Evolutionary conservation across 2,329 filamentous ascomycete species (phyloP).

Genomic region (Cladobotryum protrusum): DNA sequence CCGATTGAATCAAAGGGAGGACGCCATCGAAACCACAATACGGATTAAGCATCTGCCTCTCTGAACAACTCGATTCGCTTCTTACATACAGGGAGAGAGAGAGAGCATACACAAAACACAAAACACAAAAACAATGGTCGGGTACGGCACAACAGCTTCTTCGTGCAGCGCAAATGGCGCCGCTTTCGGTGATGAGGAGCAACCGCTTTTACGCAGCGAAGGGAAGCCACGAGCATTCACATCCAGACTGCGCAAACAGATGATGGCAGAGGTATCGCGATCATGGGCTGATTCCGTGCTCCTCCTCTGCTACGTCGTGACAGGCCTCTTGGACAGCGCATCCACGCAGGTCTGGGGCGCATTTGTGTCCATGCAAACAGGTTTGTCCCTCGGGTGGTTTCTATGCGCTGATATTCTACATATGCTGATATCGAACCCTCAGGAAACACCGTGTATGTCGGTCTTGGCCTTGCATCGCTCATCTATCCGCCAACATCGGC

Average conservation of each 20-base stretch:
- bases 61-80: too few species aligned
- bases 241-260: conserved; percentile 25
- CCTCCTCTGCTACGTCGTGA: conserved; percentile 68
- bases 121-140: neutral
- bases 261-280: conserved; percentile 47
- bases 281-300: conserved; percentile 63
- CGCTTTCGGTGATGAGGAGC: conserved; percentile 22
- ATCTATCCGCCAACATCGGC: conserved; percentile 21
- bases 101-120: too few species aligned
- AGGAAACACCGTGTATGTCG: conserved; percentile 75
- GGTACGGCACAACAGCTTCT: conserved; percentile 11
- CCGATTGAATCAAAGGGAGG: too few species aligned
- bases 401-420: neutral
- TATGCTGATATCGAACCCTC: conserved; percentile 1
- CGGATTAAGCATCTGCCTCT: too few species aligned
- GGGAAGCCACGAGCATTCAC: conserved; percentile 15
- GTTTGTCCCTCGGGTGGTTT: conserved; percentile 39
- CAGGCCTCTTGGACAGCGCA: conserved; percentile 69
- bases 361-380: conserved; percentile 81
- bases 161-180: conserved; percentile 10
- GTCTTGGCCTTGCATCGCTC: conserved; percentile 62
- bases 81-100: neutral
- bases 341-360: conserved; percentile 72
- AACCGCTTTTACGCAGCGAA: conserved; percentile 25
- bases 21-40: too few species aligned